A percentile compares a stretch with the other conserved stretches of the same genome.
These are phyloP conservation scores for Phaeosphaeriaceae sp. DNA, from an alignment of 2,329 filamentous ascomycete genomes.

Conservation along the genomic window DNA sequence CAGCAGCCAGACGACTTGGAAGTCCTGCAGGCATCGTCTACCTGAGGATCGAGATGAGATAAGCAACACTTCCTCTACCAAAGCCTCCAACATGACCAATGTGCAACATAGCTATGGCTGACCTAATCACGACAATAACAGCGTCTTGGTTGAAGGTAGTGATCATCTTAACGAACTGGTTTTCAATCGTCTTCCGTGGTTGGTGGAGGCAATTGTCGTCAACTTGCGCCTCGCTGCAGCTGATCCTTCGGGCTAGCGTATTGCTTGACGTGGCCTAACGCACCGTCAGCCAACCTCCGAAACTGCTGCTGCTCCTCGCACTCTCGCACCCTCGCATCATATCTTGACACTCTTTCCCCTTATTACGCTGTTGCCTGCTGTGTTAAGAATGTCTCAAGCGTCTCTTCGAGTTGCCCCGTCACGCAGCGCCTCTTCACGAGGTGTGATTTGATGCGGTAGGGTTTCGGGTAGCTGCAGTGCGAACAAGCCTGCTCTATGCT, in stretches of 20 bases:
- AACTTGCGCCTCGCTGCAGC: neutral
- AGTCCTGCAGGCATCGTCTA: neutral
- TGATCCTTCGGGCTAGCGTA: slow-evolving; percentile 6
- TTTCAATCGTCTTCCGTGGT: too few relatives aligned
- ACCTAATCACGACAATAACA: neutral
- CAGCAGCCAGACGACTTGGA: neutral
- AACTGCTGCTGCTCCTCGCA: too few relatives aligned
- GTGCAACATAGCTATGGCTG: neutral
- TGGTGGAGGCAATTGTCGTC: neutral
- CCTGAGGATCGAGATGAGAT: neutral
- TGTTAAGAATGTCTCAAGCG: neutral
- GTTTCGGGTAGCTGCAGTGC: neutral
- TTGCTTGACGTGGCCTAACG: slow-evolving; percentile 8
- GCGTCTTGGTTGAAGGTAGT: neutral
- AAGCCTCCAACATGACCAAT: too few relatives aligned
- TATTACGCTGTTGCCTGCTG: neutral
- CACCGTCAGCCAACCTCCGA: neutral
- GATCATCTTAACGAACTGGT: neutral
- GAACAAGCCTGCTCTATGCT: too few relatives aligned
- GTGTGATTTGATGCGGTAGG: neutral
- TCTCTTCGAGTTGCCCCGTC: too few relatives aligned
- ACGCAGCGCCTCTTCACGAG: too few relatives aligned
- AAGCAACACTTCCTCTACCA: too few relatives aligned
- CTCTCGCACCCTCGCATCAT: neutral
- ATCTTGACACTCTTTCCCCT: neutral